phyloP scores from a whole-genome alignment of 2,329 filamentous ascomycete species.

The Fusarium agapanthi region DNA sequence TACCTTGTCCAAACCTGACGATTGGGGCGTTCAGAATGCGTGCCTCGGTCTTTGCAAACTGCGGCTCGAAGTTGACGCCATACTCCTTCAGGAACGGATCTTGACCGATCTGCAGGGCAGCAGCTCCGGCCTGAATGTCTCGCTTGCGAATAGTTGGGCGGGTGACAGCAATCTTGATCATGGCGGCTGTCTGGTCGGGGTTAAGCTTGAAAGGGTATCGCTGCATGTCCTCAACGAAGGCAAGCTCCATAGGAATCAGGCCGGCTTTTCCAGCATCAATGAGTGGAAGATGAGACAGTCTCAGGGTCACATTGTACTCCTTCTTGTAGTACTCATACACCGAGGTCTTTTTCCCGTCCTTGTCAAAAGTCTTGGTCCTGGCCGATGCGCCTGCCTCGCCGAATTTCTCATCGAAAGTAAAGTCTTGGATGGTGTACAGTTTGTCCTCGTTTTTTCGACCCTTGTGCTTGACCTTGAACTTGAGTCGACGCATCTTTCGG shows the following conservation, averaged over 20 bases:
- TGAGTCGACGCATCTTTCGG: conserved; percentile 62
- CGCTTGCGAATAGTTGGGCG: conserved; percentile 73
- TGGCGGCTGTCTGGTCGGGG: conserved; percentile 73
- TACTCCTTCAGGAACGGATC: conserved; percentile 79
- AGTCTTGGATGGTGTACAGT: conserved; percentile 60
- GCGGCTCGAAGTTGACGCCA: conserved; percentile 72
- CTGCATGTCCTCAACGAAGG: conserved; percentile 62
- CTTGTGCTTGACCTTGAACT: conserved; percentile 63
- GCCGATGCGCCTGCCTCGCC: conserved; percentile 58
- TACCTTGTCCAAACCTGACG: conserved; percentile 71
- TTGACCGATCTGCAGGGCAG: conserved; percentile 71
- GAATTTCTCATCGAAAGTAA: conserved; percentile 57
- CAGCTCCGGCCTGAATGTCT: conserved; percentile 65
- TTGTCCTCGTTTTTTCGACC: conserved; percentile 57
- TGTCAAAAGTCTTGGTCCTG: conserved; percentile 64
- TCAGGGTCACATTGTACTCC: conserved; percentile 62
- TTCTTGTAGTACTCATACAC: conserved; percentile 65
- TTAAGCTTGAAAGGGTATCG: conserved; percentile 71
- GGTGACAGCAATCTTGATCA: conserved; percentile 95
- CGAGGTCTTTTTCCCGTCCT: conserved; percentile 55
- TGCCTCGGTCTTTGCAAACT: conserved; percentile 74
- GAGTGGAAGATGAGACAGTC: conserved; percentile 61
- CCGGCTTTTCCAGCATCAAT: conserved; percentile 65
- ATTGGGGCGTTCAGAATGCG: conserved; percentile 75
- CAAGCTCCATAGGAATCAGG: conserved; percentile 70